Conservation (phyloP, 2,329 filamentous ascomycete genomes). For the Penicillium sp. region DNA sequence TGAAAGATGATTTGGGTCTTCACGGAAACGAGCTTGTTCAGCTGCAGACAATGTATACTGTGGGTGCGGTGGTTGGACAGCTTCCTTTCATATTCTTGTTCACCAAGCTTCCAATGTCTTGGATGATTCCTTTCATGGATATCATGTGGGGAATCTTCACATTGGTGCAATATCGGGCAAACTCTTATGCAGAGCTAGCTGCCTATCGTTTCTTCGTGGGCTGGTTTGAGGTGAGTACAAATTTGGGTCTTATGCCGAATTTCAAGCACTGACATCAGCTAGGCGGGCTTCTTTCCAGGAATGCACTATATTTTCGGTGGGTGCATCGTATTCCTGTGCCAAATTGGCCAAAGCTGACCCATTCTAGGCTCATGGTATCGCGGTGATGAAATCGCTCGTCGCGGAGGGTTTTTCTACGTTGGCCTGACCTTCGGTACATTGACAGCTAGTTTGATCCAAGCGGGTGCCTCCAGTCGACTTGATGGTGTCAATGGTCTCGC, state of each 20-base stretch:
- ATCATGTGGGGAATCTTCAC: slow-evolving; percentile 60
- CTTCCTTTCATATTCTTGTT: slow-evolving; percentile 57
- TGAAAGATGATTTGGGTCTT: slow-evolving; percentile 55
- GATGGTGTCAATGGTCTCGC: slow-evolving; percentile 49
- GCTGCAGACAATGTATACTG: slow-evolving; percentile 55
- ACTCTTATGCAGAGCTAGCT: slow-evolving; percentile 52
- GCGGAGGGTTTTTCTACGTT: slow-evolving; percentile 56
- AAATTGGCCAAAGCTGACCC: not conserved
- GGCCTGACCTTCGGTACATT: slow-evolving; percentile 55
- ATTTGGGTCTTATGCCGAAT: not conserved
- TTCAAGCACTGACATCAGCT: not conserved
- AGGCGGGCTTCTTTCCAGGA: slow-evolving; percentile 42
- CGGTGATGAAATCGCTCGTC: slow-evolving; percentile 49
- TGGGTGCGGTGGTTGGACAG: slow-evolving; percentile 55
- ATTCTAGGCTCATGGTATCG: slow-evolving; percentile 50
- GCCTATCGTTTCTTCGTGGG: slow-evolving; percentile 58
- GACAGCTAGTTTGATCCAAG: slow-evolving; percentile 54
- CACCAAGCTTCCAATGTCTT: slow-evolving; percentile 49
- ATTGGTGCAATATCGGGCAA: slow-evolving; percentile 55
- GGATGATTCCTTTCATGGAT: slow-evolving; percentile 54
- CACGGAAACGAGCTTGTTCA: slow-evolving; percentile 58
- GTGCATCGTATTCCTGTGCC: not conserved
- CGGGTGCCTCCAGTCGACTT: slow-evolving; percentile 43
- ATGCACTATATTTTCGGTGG: slow-evolving; percentile 39
- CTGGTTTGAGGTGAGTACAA: slow-evolving; percentile 48